Conservation (phyloP, 371 early-diverging fungal species). For the Mortierella sp. region DNA sequence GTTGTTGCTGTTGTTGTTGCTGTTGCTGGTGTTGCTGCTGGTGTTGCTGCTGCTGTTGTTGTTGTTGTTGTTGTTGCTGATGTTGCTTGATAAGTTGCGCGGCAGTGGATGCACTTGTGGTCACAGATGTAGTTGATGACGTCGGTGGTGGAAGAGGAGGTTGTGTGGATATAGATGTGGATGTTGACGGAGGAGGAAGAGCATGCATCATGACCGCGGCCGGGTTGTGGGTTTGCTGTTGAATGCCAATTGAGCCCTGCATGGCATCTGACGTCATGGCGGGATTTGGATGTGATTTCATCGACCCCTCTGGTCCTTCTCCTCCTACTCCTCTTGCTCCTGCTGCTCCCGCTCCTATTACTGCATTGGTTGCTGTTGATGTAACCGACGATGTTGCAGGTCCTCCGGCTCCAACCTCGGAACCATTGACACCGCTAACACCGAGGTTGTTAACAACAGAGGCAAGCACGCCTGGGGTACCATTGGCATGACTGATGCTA, state of each 20-base stretch:
- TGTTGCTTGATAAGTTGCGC: slow-evolving; percentile 20
- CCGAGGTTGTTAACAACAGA: slow-evolving; percentile 20
- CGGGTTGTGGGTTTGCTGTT: neutral
- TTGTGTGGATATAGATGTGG: slow-evolving; percentile 15
- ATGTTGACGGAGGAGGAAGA: neutral
- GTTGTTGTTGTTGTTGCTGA: neutral
- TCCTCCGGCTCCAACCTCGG: neutral
- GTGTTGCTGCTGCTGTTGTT: neutral
- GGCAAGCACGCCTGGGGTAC: slow-evolving; percentile 26
- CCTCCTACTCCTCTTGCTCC: neutral
- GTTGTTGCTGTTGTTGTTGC: neutral
- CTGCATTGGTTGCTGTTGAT: neutral
- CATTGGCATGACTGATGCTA: slow-evolving; percentile 34
- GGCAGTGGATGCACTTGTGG: neutral
- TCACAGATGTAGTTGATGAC: slow-evolving; percentile 15
- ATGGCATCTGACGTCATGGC: slow-evolving; percentile 46
- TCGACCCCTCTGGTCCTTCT: slow-evolving; percentile 5
- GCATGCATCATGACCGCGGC: neutral
- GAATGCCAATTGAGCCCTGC: slow-evolving; percentile 3
- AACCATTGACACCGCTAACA: neutral
- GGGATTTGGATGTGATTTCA: slow-evolving; percentile 27
- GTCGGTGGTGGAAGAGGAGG: slow-evolving; percentile 6
- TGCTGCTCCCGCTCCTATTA: neutral
- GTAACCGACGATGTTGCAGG: neutral
- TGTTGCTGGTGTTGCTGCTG: neutral